Evolutionary conservation across 805 yeast genomes (phyloP).

Genomic region (Myxozyma neotropica): DNA sequence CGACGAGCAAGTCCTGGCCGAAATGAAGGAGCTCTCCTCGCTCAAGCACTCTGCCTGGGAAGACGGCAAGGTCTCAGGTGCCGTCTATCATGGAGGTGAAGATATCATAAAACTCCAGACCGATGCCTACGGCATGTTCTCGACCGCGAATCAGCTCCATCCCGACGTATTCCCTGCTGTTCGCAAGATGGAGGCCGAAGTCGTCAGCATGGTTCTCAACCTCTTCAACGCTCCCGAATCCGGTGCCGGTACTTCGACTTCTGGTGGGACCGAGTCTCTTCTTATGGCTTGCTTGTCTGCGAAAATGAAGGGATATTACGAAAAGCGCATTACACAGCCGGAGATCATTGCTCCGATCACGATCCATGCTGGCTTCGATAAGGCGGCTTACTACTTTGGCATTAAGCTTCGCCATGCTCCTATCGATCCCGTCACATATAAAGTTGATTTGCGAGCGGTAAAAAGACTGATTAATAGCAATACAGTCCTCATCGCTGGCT

Average conservation of each 20-base stretch:
- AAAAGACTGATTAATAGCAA: constrained; percentile 68
- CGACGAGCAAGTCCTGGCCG: constrained; percentile 50
- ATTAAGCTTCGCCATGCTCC: constrained; percentile 83
- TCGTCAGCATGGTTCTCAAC: constrained; percentile 77
- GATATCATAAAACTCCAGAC: constrained; percentile 74
- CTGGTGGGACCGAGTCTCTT: constrained; percentile 95
- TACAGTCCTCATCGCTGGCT: constrained; percentile 84
- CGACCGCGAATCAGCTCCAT: constrained; percentile 91
- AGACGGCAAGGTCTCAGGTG: constrained; percentile 86
- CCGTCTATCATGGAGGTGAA: constrained; percentile 94
- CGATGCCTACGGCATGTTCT: constrained; percentile 69
- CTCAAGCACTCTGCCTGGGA: constrained; percentile 79
- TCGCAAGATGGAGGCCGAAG: constrained; percentile 94
- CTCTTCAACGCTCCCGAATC: constrained; percentile 78
- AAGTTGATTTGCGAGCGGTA: constrained; percentile 68
- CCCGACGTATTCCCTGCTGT: constrained; percentile 98
- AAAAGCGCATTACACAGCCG: constrained; percentile 64
- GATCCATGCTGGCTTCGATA: constrained; percentile 92
- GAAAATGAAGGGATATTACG: constrained; percentile 62
- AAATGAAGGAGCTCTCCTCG: constrained; percentile 50
- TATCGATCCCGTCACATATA: constrained; percentile 63
- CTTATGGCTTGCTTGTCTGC: constrained; percentile 87
- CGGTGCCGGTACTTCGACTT: constrained; percentile 79
- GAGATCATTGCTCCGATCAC: constrained; percentile 89
- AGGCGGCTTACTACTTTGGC: constrained; percentile 88